These are phyloP conservation scores for Gynochthodes officinalis DNA, from an alignment of 257 asterid genomes.

Conservation along the genomic window DNA sequence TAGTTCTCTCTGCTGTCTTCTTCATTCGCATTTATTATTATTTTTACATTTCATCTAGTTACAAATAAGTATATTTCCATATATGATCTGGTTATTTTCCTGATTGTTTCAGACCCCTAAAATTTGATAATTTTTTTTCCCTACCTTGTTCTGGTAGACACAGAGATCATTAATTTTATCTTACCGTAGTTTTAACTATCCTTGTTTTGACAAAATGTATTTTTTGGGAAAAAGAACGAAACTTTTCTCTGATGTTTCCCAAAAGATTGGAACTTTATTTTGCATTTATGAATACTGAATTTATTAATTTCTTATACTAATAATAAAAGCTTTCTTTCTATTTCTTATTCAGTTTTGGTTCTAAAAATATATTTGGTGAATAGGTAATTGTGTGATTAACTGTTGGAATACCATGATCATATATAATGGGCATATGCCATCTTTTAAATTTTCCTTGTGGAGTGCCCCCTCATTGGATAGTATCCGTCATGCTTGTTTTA, in stretches of 20 bases:
- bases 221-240: neutral
- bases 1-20: neutral
- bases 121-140: neutral
- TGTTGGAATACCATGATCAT: neutral
- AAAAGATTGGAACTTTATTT: too few relatives aligned
- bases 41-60: neutral
- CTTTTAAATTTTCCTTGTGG: neutral
- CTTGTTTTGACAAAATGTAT: neutral
- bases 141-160: neutral
- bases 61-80: neutral
- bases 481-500: neutral
- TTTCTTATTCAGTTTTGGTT: neutral
- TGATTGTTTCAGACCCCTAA: neutral
- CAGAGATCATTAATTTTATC: neutral
- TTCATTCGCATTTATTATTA: neutral
- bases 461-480: neutral
- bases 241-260: neutral
- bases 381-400: neutral
- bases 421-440: too few relatives aligned
- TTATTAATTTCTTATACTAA: too few relatives aligned
- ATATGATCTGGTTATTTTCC: neutral
- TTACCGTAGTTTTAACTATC: neutral
- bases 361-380: neutral
- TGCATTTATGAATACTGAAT: too few relatives aligned
- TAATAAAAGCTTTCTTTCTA: neutral